Base-by-base conservation (phyloP, 495 filamentous ascomycete genomes). In the Podospora australis region DNA sequence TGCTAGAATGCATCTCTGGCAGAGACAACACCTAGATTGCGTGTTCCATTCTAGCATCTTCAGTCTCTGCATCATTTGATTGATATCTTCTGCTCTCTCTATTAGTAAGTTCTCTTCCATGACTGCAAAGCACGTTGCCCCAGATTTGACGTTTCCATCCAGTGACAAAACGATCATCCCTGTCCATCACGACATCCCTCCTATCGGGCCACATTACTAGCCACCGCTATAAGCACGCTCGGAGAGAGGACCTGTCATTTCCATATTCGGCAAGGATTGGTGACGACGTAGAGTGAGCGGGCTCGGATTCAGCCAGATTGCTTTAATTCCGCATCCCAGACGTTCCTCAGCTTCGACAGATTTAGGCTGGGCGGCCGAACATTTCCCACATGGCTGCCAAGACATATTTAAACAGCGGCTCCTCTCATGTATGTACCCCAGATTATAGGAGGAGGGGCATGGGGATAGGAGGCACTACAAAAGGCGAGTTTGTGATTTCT, bases 261-360 rank as follows among this genome's bases (percentile, higher is more conserved):
- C 6, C 26, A 6, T 30, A 6, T 30, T 30, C n/a, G n/a, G n/a
- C 26, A 6, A 30, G 26, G 23, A 40, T 40, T 40, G 38, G 38
- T 40, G 16, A 36, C 19, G 35, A 20, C 36, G 24, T 17, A 24
- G 32, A 39, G 17, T 23, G 45, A 25, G 41, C 41, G 8, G 11
- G 17, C 44, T 47, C 23, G 19, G 50, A 30, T 48, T 53, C 48
- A 53, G n/a, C 44, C 50, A 53, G 50, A 53, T 53, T 53, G 39
- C 44, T 21, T 32, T n/a, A n/a, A n/a, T n/a, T n/a, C n/a, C n/a
- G n/a, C n/a, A n/a, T 8, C 45, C 29, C 30, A 29, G 23, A 28
- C 38, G 4, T 2, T 24, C n/a, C 20, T n/a, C 21, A 35, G 23
- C 17, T 41, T 48, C 43, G 19, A 22, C 43, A 20, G 19, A 53